These are phyloP conservation scores for Parietaria judaica DNA, from an alignment of 306 rosid genomes.

Conservation along the genomic window DNA sequence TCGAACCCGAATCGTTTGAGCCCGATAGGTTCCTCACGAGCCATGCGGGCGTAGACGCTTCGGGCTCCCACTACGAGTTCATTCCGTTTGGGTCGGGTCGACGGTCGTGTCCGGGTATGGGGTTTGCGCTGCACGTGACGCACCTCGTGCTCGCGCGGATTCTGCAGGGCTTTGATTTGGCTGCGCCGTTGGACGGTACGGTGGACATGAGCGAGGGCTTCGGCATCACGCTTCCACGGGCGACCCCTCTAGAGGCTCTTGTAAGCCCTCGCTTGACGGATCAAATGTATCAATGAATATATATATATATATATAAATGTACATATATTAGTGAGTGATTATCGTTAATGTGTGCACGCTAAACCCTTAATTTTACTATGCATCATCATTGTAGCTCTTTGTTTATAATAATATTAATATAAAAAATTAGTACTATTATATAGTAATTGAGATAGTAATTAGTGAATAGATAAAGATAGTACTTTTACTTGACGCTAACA, in stretches of 20 bases:
- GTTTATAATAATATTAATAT: too few species aligned
- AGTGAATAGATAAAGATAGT: too few species aligned
- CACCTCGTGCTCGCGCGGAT: slow-evolving; percentile 36
- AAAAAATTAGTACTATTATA: too few species aligned
- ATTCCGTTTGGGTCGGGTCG: slow-evolving; percentile 51
- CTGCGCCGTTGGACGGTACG: slow-evolving; percentile 11
- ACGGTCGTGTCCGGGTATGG: slow-evolving; percentile 47
- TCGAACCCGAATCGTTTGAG: slow-evolving; percentile 31
- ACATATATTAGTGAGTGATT: too few species aligned
- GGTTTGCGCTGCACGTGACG: slow-evolving; percentile 31
- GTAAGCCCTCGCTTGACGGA: slow-evolving; percentile 25
- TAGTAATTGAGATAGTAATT: too few species aligned
- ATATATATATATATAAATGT: background rate
- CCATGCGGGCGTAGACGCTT: slow-evolving; percentile 26
- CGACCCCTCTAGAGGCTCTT: slow-evolving; percentile 26
- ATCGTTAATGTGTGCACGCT: too few species aligned
- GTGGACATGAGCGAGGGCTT: slow-evolving; percentile 47
- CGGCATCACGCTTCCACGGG: slow-evolving; percentile 39
- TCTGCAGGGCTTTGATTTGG: slow-evolving; percentile 46
- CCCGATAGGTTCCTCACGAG: slow-evolving; percentile 40
- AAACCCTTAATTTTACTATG: too few species aligned
- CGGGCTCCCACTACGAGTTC: slow-evolving; percentile 32
- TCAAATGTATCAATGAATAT: slow-evolving; percentile 1
- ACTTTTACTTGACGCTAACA: too few species aligned
- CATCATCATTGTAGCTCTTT: too few species aligned